A percentile compares a stretch with the other conserved stretches of the same genome.
Evolutionary conservation across 2,329 filamentous ascomycete species (phyloP).

Genomic region (Aspergillus fischeri): DNA sequence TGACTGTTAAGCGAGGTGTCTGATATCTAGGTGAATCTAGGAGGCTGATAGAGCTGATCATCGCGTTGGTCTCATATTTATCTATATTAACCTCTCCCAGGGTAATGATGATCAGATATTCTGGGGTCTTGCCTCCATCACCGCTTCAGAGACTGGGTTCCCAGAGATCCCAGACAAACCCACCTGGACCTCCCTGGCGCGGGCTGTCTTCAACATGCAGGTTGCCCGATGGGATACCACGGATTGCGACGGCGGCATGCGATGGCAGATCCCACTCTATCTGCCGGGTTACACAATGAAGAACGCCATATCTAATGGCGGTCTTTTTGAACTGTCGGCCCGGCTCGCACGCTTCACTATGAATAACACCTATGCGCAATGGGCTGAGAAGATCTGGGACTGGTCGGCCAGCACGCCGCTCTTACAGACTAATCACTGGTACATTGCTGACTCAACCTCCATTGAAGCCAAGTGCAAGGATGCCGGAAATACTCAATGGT

Average conservation of each 20-base stretch:
- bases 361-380: conserved; percentile 25
- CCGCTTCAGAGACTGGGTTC: conserved; percentile 69
- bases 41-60: no score
- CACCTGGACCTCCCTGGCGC: conserved; percentile 68
- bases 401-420: conserved; percentile 49
- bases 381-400: conserved; percentile 62
- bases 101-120: conserved; percentile 40
- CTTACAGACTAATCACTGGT: conserved; percentile 34
- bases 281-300: conserved; percentile 7
- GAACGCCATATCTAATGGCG: conserved; percentile 9
- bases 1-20: no score
- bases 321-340: conserved; percentile 6
- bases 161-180: conserved; percentile 63
- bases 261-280: conserved; percentile 10
- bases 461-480: conserved; percentile 46
- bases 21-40: no score
- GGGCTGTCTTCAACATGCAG: conserved; percentile 74
- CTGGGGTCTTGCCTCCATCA: conserved; percentile 74
- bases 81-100: not conserved
- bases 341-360: conserved; percentile 6
- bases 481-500: conserved; percentile 49
- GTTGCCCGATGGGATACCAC: conserved; percentile 62
- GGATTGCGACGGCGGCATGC: conserved; percentile 65
- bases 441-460: conserved; percentile 51
- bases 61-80: no score